Evolutionary conservation across 202 grass and related monocot species (phyloP).

Genomic region (Miscanthus sacchariflorus): DNA sequence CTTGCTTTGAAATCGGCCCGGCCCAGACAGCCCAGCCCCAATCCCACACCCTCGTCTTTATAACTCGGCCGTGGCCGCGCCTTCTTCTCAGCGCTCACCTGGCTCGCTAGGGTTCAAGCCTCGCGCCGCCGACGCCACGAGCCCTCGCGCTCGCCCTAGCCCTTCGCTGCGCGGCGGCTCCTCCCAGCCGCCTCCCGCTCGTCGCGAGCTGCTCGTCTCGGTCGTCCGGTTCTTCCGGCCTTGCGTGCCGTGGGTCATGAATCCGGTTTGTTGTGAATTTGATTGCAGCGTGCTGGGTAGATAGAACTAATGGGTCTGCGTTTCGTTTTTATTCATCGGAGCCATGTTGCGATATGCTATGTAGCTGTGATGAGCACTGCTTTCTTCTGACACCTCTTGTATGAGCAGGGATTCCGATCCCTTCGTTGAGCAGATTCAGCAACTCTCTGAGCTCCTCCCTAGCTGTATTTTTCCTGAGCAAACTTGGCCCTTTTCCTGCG

Average conservation of each 20-base stretch:
- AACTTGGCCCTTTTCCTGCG: background rate
- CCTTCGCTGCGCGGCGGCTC: too few species aligned
- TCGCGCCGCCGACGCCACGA: background rate
- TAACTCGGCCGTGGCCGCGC: background rate
- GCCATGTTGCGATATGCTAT: too few species aligned
- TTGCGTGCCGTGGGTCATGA: too few species aligned
- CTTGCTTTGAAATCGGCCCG: background rate
- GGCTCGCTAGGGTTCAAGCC: slow-evolving; percentile 34
- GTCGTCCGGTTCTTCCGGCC: background rate
- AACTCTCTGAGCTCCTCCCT: slow-evolving; percentile 53
- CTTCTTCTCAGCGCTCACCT: background rate
- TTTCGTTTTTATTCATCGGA: background rate
- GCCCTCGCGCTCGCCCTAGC: background rate
- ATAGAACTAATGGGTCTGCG: background rate
- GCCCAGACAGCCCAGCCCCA: background rate
- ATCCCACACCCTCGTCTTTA: background rate
- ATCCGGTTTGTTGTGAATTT: background rate
- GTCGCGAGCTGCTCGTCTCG: background rate
- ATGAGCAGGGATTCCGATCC: slow-evolving; percentile 40
- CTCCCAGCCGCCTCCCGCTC: background rate
- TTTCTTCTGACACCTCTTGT: slow-evolving; percentile 71
- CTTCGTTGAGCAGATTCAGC: slow-evolving; percentile 62
- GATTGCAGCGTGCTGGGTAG: background rate
- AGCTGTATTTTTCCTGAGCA: background rate
- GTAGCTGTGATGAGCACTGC: slow-evolving; percentile 57